Base-by-base conservation (phyloP, 768 basidiomycete species). In the Omphalotus guepiniiformis region DNA sequence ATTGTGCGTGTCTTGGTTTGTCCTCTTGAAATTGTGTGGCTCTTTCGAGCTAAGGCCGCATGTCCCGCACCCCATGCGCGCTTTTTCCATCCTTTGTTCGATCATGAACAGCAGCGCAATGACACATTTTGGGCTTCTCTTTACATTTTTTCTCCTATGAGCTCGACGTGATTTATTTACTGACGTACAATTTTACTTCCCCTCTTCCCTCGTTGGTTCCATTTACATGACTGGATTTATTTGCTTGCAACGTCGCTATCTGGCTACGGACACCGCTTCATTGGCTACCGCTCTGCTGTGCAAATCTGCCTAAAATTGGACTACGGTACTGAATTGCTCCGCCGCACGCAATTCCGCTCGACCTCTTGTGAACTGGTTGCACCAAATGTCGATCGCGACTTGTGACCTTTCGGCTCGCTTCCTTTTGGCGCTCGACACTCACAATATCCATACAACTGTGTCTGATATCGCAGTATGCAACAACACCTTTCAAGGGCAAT, bases 401-500 rank as follows among this genome's bases (percentile, higher is more conserved):
- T 44, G n/a, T 34, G 25, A 25, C 32, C 5, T 37, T 35, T 16
- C 19, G 13, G 13, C 7, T 42, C 27, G 32, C 26, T 54, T 44
- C 51, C 51, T 49, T 51, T 56, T 53, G 22, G 35, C 44, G 44
- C 34, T n/a, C 23, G 18, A 30, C 26, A 16, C 15, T 29, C 5
- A 9, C n/a, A n/a, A n/a, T 8, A 30, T 39, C 29, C 28, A 21
- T 46, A 23, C 23, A n/a, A 8, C 28, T 37, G 5, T 21, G n/a
- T 21, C 21, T 23, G 18, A 36, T n/a, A 18, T 47, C 57, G 42
- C 69, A 97, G 93, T 98, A 89, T 68, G 95, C 93, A 28, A 96
- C 93, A 50, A 98, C 96, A 50, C 96, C 96, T 35, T 98, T 98
- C 85, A 99, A 99, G 72, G 96, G 96, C 39, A 76, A 79, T 47